These are phyloP conservation scores for Podospora pseudoanserina DNA, from an alignment of 495 filamentous ascomycete species.

Conservation along the genomic window DNA sequence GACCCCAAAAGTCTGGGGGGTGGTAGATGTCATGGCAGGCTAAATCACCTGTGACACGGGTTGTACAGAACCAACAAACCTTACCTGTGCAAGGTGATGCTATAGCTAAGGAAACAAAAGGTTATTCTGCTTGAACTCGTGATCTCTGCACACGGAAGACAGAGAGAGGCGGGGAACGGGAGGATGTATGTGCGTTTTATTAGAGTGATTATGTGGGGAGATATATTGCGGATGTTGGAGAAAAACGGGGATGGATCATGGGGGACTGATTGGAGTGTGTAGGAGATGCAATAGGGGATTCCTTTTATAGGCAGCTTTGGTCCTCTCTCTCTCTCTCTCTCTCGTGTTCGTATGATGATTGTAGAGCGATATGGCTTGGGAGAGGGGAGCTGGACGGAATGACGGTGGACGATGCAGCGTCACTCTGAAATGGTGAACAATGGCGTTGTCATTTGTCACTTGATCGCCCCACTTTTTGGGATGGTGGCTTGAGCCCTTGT, in stretches of 20 bases:
- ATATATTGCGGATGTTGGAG: neutral
- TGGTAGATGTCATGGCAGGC: neutral
- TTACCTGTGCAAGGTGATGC: neutral
- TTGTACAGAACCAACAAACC: neutral
- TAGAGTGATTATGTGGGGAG: neutral
- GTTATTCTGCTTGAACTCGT: neutral
- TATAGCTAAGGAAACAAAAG: neutral
- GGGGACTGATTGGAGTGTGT: neutral
- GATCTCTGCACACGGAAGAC: neutral
- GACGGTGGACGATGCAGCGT: constrained; percentile 9
- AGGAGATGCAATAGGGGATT: neutral
- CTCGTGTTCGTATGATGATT: neutral
- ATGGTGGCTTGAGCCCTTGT: neutral
- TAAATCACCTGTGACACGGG: neutral
- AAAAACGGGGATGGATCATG: neutral
- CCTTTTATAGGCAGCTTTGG: neutral
- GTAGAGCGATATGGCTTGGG: neutral
- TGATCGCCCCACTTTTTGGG: neutral
- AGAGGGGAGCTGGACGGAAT: neutral
- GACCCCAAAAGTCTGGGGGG: neutral
- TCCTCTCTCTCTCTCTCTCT: no score
- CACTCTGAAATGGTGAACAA: constrained; percentile 20
- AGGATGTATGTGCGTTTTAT: neutral
- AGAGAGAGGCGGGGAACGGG: neutral
- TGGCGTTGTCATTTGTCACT: constrained; percentile 17